Base-by-base conservation (phyloP, 345 rosid genomes). In the Toxicodendron radicans region DNA sequence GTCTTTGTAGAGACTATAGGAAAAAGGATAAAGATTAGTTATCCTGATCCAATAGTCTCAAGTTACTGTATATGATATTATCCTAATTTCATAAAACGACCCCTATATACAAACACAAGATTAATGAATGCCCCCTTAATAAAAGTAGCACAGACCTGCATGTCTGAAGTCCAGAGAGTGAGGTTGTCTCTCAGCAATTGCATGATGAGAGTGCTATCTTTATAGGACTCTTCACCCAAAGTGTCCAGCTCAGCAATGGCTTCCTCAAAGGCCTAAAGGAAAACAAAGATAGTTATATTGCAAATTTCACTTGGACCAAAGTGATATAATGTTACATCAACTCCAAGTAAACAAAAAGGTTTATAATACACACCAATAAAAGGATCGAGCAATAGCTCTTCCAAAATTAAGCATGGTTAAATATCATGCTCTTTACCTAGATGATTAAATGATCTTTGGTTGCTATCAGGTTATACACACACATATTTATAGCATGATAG, bases 201-300 rank as follows among this genome's bases (percentile, higher is more conserved):
- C 89, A 90, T 85, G 85, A 88, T 87, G 43, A 84, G 83, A 77
- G 92, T 84, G 81, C 88, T 88, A 73, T 84, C 91, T 60, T 88
- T 87, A 85, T 87, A 85, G 33, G 90, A 90, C 57, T 87, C 91
- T 78, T 85, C 91, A 63, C 88, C 89, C 79, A 88, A 78, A 0
- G 89, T 85, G 75, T 88, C 92, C 64, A 88, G 75, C 85, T 88
- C 91, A 65, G 92, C 90, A 61, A 90, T 88, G 72, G 92, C 89
- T 81, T 90, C 90, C 75, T 88, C 92, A 32, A 86, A 90, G 53
- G 92, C 90, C 94, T 88, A 75, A 23, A 58, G 21, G 12, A 51
- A 46, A 58, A 43, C 21, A 59, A 43, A 65, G 70, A 20, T 70
- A 70, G 27, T 72, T 46, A 63, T 14, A 33, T 23, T 8, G 59